A percentile compares a stretch with the other conserved stretches of the same genome.
Evolutionary conservation across 2,329 filamentous ascomycete species (phyloP).

Genomic region (Apiospora hydei): DNA sequence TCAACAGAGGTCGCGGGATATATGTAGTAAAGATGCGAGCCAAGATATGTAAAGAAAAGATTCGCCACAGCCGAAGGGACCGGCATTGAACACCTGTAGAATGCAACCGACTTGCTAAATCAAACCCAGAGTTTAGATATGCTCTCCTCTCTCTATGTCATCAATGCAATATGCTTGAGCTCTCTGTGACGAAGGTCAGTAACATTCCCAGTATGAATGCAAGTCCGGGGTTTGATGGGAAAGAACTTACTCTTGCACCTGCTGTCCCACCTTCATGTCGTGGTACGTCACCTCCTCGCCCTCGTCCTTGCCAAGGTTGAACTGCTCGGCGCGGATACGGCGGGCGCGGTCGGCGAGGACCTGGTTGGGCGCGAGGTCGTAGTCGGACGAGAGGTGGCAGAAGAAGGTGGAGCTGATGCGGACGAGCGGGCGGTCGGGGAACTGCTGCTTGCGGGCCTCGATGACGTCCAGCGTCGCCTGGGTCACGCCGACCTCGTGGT

Average conservation of each 20-base stretch:
- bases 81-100: slow-evolving; percentile 5
- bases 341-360: slow-evolving; percentile 53
- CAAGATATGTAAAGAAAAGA: not conserved
- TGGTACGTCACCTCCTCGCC: slow-evolving; percentile 57
- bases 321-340: slow-evolving; percentile 54
- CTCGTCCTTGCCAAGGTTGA: slow-evolving; percentile 59
- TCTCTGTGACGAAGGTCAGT: slow-evolving; percentile 7
- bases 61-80: not conserved
- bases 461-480: slow-evolving; percentile 58
- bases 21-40: not conserved
- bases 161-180: slow-evolving; percentile 24
- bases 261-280: slow-evolving; percentile 64
- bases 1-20: slow-evolving; percentile 11
- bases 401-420: slow-evolving; percentile 68
- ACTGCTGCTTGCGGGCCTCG: slow-evolving; percentile 47
- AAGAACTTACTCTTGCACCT: slow-evolving; percentile 60
- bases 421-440: slow-evolving; percentile 58
- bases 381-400: slow-evolving; percentile 66
- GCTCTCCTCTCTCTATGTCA: not conserved
- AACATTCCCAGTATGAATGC: not conserved
- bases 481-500: slow-evolving; percentile 68
- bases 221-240: too few species aligned
- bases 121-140: not conserved
- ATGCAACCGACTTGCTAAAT: slow-evolving; percentile 19
- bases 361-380: slow-evolving; percentile 60